These are phyloP conservation scores for Cladobotryum mycophilum DNA, from an alignment of 2,329 filamentous ascomycete species.

Conservation along the genomic window DNA sequence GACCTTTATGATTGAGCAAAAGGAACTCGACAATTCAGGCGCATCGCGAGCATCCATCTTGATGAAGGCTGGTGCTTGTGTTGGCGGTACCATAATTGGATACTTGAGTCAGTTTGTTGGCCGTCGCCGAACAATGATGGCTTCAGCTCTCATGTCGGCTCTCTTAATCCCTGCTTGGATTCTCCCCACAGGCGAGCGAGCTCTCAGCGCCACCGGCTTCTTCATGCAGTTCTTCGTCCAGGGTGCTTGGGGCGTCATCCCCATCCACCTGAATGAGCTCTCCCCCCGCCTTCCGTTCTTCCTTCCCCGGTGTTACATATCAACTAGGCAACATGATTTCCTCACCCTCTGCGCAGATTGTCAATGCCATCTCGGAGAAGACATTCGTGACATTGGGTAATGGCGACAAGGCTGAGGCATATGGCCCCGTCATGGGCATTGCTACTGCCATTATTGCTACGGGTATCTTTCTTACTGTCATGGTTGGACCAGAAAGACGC, in stretches of 20 bases:
- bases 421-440: constrained; percentile 69
- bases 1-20: constrained; percentile 70
- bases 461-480: constrained; percentile 61
- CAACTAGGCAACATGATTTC: constrained; percentile 72
- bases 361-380: constrained; percentile 65
- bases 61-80: constrained; percentile 72
- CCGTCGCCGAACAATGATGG: constrained; percentile 61
- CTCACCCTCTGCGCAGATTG: constrained; percentile 67
- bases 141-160: constrained; percentile 53
- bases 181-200: constrained; percentile 51
- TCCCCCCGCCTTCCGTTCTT: constrained; percentile 62
- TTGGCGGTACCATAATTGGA: constrained; percentile 66
- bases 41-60: constrained; percentile 72
- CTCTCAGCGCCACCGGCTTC: constrained; percentile 59
- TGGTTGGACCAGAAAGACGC: constrained; percentile 67
- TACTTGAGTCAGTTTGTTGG: constrained; percentile 72
- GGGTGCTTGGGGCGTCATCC: constrained; percentile 61
- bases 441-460: constrained; percentile 70
- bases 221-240: constrained; percentile 65
- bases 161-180: constrained; percentile 65
- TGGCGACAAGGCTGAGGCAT: constrained; percentile 58
- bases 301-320: constrained; percentile 65
- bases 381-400: constrained; percentile 46
- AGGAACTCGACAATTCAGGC: constrained; percentile 56
- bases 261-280: constrained; percentile 68